Base-by-base conservation (phyloP, 495 filamentous ascomycete species). In the Talaromyces wortmannii region DNA sequence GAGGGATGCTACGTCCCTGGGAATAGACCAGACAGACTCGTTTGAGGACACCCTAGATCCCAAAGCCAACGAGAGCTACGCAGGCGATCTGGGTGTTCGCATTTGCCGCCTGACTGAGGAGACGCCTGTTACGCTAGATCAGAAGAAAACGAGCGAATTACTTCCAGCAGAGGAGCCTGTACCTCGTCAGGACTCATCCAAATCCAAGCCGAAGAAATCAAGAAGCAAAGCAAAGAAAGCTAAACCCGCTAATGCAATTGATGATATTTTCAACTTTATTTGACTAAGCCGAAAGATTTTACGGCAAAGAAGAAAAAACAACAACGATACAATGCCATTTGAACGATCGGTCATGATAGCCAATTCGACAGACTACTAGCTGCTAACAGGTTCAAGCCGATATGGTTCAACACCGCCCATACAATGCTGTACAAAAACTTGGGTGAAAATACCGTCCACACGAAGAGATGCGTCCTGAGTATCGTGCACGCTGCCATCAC, bases 381-480 rank as follows among this genome's bases (percentile, higher is more conserved):
- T 2, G 61, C 62, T 10, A 70, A 46, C 40, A 76, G 12, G 53
- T 89, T 90, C 44, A 92, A 77, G 48, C 73, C 66, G 52, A 92
- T 63, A 80, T 98, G 92, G 68, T 86, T 86, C n/a, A 80, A 85
- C 50, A 89, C 56, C 59, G 80, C 83, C 95, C 95, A 99, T 16
- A 85, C 91, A 71, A 95, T 84, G 49, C 80, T 85, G 67, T 94
- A 97, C 59, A 99, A 69, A 71, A 90, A 99, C 69, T 97, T 99
- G 4, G 95, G 95, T 50, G 87, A 91, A 69, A 99, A 99, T 31
- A 99, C 95, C 0, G 91, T 97, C 95, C 95, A 99, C 53, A 99
- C 89, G 70, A 99, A 99, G 57, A 99, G 71, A 76, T 99, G 95
- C 45, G 86, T 88, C 61, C 94, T 76, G 63, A 97, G 63, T 10